Evolutionary conservation across 345 rosid species (phyloP), one percentile per base, ranked within the genome.

Genomic region (Gossypium rotundifolium): DNA sequence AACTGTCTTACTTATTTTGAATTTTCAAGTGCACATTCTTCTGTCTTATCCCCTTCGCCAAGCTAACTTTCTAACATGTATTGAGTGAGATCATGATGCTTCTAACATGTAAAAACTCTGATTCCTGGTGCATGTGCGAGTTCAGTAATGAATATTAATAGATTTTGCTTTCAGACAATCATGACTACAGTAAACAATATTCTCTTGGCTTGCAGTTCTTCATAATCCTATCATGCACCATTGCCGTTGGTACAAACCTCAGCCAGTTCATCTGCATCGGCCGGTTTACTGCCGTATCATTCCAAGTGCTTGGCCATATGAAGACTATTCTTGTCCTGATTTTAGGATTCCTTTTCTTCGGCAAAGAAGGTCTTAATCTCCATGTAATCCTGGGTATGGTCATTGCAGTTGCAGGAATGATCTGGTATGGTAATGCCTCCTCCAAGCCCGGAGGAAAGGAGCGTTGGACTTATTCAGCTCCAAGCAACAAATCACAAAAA

Each of bases 261-360:
- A 95, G 98, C 86, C 99, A 95, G 42, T 95, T 95, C 91, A 93
- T 95, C 61, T 95, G 99, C 84, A 91, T 95, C 2, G 99, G 99
- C 65, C 87, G 99, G 80, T 93, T 91, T 79, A 88, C 98, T 3
- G 99, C 99, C 0, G 99, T 95, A 58, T 86, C 99, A 4, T 95
- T 95, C 86, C 98, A 93, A 89, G 97, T 95, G 45, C 89, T 95
- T 16, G 99, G 99, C 57, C 97, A 95, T 81, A 95, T 95, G 99
- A 95, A 95, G 87, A 95, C 99, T 8, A 89, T 95, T 57, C 89
- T 95, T 0, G 99, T 95, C 72, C 84, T 95, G 81, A 84, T 87
- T 54, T 63, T 95, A 51, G 99, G 99, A 46, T 91, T 93, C 88
- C 69, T 86, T 60, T 89, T 95, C 86, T 95, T 95, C 2, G 98